Base-by-base conservation (phyloP, 345 rosid species). In the Melaleuca alternifolia region DNA sequence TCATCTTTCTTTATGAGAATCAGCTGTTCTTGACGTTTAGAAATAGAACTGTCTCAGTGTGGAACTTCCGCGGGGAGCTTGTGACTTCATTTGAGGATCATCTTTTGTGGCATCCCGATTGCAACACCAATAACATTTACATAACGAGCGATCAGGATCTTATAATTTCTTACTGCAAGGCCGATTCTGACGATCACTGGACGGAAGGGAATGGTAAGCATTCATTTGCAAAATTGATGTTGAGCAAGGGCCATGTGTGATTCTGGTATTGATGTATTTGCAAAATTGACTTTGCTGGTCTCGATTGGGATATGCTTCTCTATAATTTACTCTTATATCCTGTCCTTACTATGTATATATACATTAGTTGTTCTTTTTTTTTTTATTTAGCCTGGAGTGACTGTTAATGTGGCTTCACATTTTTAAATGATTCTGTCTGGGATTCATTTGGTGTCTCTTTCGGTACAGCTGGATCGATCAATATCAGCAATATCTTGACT, bases 71-170 rank as follows among this genome's bases (percentile, higher is more conserved):
- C 0, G 99, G 99, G 79, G 99, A 97, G 91, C 99, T 94, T 21
- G 99, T 97, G 53, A 97, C 99, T 59, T 97, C 99, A 33, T 97
- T 97, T 86, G 99, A 97, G 90, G 99, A 97, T 89, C 99, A 97
- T 88, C 93, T 95, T 48, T 89, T 96, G 88, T 96, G 99, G 97
- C 97, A 96, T 92, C 98, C 98, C 2, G 99, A 97, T 90, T 97
- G 98, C 89, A 96, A 97, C 92, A 96, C 99, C 48, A 97, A 97
- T 89, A 97, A 96, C 86, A 97, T 96, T 86, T 97, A 97, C 90
- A 97, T 96, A 87, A 97, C 99, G 76, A 95, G 98, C 46, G 99
- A 95, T 92, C 99, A 96, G 91, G 98, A 97, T 92, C 99, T 97
- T 86, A 97, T 97, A 75, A 96, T 97, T 86, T 97, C 99, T 13